Evolutionary conservation across 2,329 filamentous ascomycete species (phyloP).

Genomic region (Xylariaceae sp.): DNA sequence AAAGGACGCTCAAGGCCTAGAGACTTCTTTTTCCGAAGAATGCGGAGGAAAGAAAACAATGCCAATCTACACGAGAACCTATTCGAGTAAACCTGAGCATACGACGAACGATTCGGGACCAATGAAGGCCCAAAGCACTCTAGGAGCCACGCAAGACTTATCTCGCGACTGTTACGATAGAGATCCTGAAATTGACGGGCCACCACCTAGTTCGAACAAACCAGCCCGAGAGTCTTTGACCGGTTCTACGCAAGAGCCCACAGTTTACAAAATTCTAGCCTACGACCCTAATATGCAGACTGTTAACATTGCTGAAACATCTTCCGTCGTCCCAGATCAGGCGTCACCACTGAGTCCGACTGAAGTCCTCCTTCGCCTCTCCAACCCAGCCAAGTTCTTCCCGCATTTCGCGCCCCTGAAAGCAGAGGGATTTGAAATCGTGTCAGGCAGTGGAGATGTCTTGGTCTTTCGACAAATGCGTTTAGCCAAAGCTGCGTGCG

Average conservation of each 20-base stretch:
- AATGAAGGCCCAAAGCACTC: not conserved
- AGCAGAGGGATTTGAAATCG: slow-evolving; percentile 61
- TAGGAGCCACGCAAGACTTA: not conserved
- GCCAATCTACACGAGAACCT: slow-evolving; percentile 36
- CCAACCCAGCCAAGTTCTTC: slow-evolving; percentile 62
- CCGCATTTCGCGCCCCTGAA: slow-evolving; percentile 58
- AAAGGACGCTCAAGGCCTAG: slow-evolving; percentile 43
- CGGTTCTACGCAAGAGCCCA: slow-evolving; percentile 16
- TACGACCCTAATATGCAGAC: slow-evolving; percentile 58
- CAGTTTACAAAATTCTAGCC: slow-evolving; percentile 61
- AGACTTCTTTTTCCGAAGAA: slow-evolving; percentile 46
- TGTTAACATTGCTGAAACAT: slow-evolving; percentile 58
- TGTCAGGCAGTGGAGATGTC: slow-evolving; percentile 59
- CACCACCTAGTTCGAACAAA: slow-evolving; percentile 10
- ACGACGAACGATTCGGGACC: not conserved
- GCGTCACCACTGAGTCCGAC: slow-evolving; percentile 53
- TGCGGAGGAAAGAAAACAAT: slow-evolving; percentile 31
- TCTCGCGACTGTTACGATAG: slow-evolving; percentile 19
- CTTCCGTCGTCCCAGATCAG: slow-evolving; percentile 47
- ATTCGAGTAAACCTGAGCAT: slow-evolving; percentile 21
- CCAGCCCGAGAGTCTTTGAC: no score
- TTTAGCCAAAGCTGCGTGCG: slow-evolving; percentile 12
- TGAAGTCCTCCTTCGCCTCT: slow-evolving; percentile 57
- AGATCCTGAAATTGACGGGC: slow-evolving; percentile 29
- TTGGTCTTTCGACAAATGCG: slow-evolving; percentile 63